Conservation (phyloP, 441 rosid genomes). For the Pelargonium fulgidum region DNA sequence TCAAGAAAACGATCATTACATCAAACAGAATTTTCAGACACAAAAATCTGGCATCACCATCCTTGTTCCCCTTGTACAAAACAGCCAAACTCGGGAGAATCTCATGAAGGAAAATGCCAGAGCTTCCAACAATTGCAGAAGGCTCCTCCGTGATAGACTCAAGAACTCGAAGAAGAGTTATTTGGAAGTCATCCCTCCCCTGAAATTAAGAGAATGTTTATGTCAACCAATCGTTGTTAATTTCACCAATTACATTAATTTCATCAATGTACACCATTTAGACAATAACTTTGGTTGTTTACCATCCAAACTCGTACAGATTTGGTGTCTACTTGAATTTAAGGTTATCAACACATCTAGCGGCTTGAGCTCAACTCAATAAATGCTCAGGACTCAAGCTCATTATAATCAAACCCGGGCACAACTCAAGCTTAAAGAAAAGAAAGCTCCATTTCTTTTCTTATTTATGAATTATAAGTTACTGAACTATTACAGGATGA, state of each 20-base stretch:
- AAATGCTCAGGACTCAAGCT: too few relatives aligned
- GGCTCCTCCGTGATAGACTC: slow-evolving; percentile 74
- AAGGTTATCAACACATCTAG: too few relatives aligned
- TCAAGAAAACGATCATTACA: slow-evolving; percentile 62
- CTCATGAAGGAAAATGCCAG: slow-evolving; percentile 44
- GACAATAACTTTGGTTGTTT: background rate
- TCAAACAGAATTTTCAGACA: slow-evolving; percentile 90
- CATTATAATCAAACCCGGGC: too few relatives aligned
- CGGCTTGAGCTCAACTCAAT: too few relatives aligned
- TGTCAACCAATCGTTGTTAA: background rate
- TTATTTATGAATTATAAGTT: background rate
- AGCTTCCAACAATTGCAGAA: slow-evolving; percentile 47
- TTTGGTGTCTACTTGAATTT: background rate
- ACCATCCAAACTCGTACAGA: background rate
- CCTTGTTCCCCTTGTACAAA: slow-evolving; percentile 85
- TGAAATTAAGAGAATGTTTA: slow-evolving; percentile 24
- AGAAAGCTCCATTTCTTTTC: too few relatives aligned
- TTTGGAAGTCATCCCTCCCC: slow-evolving; percentile 94
- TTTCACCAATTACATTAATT: background rate
- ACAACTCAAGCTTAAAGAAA: too few relatives aligned
- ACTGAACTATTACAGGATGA: slow-evolving; percentile 14
- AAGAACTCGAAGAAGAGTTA: slow-evolving; percentile 73
- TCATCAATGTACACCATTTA: background rate
- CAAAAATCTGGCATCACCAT: slow-evolving; percentile 86
- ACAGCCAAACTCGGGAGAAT: slow-evolving; percentile 74